Evolutionary conservation across 1,139 yeast species (phyloP), one percentile per base, ranked within the genome.

Genomic region (Candida sp.): DNA sequence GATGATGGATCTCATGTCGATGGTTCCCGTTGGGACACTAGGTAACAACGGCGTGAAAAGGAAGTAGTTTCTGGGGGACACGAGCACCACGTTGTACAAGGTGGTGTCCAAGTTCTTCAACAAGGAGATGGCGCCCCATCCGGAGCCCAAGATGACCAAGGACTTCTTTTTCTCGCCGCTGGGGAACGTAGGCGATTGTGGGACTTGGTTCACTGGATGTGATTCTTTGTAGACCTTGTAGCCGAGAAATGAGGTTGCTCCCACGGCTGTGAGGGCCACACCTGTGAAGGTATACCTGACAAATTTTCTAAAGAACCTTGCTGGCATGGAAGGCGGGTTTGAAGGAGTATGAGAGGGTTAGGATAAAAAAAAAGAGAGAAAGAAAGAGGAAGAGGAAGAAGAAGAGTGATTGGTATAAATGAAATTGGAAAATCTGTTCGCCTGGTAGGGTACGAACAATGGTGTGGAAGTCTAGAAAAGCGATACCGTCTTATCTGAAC

Each of bases 11-110:
- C 96, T 90, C 69, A 85, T 80, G 66, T 91, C 97, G 58, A 92
- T 84, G 46, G 96, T 89, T 54, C 98, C 97, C 41, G 96, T 91
- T 47, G 98, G 96, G 58, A 93, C 88, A 30, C 96, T 88, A 42
- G 98, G 97, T 62, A 92, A 80, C 67, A 92, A 77, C 6, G 98
- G 97, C 41, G 98, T 92, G 80, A 92, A 92, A 63, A 92, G 78
- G 73, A 92, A 92, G 78, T 90, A 92, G 80, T 91, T 92, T 75
- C 98, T 84, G 54, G 98, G 97, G 32, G 97, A 90, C 47, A 92
- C 87, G 48, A 92, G 85, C 49, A 90, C 85, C 49, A 92, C 97
- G 67, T 93, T 90, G 74, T 91, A 92, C 67, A 86, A 75, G 42
- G 92, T 76, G 48, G 97, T 87, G 68, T 92, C 97, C 67, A 92